phyloP scores from a whole-genome alignment of 2,329 filamentous ascomycete species.

The Falciphora oryzae region DNA sequence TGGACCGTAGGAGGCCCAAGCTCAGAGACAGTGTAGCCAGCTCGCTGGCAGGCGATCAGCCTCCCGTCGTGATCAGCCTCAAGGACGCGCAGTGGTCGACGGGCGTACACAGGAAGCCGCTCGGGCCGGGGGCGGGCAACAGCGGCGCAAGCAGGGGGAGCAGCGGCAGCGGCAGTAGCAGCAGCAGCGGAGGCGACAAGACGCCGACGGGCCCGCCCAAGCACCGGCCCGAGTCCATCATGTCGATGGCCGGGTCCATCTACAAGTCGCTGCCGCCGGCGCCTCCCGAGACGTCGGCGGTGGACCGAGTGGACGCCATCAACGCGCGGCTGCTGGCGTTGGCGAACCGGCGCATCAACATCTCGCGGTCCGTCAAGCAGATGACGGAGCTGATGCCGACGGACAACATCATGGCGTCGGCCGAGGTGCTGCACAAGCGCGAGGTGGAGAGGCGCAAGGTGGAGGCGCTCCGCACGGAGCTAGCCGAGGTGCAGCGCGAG shows the following conservation, averaged over 20 bases:
- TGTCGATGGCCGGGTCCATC: conserved; percentile 29
- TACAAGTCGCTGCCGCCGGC: conserved; percentile 57
- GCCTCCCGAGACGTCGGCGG: conserved; percentile 51
- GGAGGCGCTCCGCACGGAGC: conserved; percentile 56
- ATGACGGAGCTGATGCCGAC: conserved; percentile 73
- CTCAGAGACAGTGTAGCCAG: conserved; percentile 23
- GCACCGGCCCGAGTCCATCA: conserved; percentile 21
- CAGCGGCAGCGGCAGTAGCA: no score
- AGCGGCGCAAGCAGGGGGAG: conserved; percentile 13
- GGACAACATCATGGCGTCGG: conserved; percentile 61
- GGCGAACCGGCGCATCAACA: conserved; percentile 62
- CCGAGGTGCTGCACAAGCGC: conserved; percentile 53
- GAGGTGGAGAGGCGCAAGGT: conserved; percentile 60
- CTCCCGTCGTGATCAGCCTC: conserved; percentile 29
- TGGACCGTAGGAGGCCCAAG: conserved; percentile 23
- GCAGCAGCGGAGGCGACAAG: conserved; percentile 10
- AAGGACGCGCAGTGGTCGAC: conserved; percentile 28
- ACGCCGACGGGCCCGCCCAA: conserved; percentile 17
- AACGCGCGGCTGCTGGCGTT: conserved; percentile 61
- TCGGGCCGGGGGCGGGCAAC: conserved; percentile 14
- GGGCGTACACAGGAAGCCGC: conserved; percentile 2
- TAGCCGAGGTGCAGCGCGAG: conserved; percentile 68
- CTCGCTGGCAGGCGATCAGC: conserved; percentile 16
- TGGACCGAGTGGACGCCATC: conserved; percentile 61
- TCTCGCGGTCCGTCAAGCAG: conserved; percentile 66